Conservation (phyloP, 306 rosid genomes). For the Dryas octopetala region DNA sequence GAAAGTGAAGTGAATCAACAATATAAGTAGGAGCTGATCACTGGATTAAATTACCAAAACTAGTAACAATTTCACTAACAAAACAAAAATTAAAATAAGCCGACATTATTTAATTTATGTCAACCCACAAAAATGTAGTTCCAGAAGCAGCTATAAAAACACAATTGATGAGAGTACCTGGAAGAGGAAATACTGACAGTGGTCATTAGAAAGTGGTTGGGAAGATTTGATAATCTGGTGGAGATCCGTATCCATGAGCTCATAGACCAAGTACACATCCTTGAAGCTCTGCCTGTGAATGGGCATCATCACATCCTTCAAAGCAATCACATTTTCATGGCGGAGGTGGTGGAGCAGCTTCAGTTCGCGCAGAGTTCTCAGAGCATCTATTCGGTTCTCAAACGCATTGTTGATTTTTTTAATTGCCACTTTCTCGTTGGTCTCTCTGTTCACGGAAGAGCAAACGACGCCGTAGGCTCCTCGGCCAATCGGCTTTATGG, state of each 20-base stretch:
- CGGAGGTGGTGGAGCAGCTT: slow-evolving; percentile 87
- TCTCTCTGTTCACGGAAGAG: slow-evolving; percentile 77
- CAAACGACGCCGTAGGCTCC: slow-evolving; percentile 94
- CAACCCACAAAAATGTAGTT: too few species aligned
- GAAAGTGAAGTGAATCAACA: not conserved
- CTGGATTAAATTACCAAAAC: not conserved
- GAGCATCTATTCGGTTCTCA: slow-evolving; percentile 81
- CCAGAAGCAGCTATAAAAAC: not conserved
- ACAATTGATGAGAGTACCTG: slow-evolving; percentile 54
- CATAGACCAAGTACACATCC: slow-evolving; percentile 91
- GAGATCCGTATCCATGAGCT: slow-evolving; percentile 96
- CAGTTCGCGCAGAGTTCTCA: slow-evolving; percentile 79
- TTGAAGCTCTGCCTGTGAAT: slow-evolving; percentile 61
- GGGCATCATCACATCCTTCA: slow-evolving; percentile 94
- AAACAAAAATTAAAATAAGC: not conserved
- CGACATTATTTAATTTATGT: too few species aligned
- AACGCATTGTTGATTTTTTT: slow-evolving; percentile 83
- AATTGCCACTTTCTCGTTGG: slow-evolving; percentile 83
- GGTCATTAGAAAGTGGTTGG: slow-evolving; percentile 77
- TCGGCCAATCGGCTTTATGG: slow-evolving; percentile 91
- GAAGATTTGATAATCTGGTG: slow-evolving; percentile 93
- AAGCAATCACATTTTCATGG: slow-evolving; percentile 79
- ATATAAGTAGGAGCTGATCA: not conserved
- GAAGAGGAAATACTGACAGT: slow-evolving; percentile 91
- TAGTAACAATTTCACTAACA: not conserved